phyloP scores from a whole-genome alignment of 257 asterid species.

The Eucommia ulmoides region DNA sequence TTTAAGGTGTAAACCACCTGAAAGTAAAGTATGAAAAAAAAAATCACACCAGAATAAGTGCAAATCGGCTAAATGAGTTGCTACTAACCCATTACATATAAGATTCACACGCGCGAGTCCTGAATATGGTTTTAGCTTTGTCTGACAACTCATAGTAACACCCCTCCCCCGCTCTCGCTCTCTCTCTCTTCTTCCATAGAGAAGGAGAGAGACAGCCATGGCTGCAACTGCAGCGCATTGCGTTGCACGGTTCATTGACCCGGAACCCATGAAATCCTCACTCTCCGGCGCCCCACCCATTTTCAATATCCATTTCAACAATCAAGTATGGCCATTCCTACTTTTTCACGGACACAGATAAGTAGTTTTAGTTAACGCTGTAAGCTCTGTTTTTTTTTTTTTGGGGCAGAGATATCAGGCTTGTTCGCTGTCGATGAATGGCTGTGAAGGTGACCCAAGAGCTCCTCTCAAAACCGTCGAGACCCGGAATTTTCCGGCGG shows the following conservation, averaged over 20 bases:
- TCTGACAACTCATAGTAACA: no score
- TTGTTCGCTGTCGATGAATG: conserved; percentile 53
- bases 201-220: conserved; percentile 18
- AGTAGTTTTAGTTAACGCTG: conserved; percentile 2
- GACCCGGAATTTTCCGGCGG: conserved; percentile 45
- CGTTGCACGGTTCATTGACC: conserved; percentile 31
- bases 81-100: no score
- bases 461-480: conserved; percentile 51
- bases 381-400: not conserved
- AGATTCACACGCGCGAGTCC: no score
- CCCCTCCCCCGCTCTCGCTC: no score
- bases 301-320: conserved; percentile 25
- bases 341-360: conserved; percentile 27
- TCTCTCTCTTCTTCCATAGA: conserved; percentile 1
- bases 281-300: conserved; percentile 23
- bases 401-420: conserved; percentile 31
- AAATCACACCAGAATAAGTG: no score
- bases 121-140: no score
- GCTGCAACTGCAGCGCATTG: conserved; percentile 22
- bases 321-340: no score
- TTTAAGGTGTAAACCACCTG: no score
- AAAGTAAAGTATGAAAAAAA: no score
- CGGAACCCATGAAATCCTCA: conserved; percentile 27
- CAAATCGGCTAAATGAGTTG: no score
- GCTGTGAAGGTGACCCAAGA: conserved; percentile 47